Conservation (phyloP, 805 yeast species). For the Zygoascus bituminiphila region DNA sequence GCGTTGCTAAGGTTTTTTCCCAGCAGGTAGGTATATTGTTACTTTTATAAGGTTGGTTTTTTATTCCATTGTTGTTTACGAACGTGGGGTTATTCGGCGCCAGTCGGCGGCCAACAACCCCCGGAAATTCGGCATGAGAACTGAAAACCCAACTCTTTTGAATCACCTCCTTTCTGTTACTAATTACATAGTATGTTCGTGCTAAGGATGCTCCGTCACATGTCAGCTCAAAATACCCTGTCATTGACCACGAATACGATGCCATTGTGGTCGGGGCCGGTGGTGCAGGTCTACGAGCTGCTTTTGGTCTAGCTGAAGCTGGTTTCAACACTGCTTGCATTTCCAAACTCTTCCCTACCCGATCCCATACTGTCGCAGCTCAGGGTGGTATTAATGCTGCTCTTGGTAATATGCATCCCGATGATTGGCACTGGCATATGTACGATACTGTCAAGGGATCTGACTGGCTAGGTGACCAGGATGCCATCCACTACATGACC, state of each 20-base stretch:
- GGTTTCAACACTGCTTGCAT: conserved; percentile 98
- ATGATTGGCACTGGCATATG: conserved; percentile 99
- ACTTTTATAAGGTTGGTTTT: too few relatives aligned
- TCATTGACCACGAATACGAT: conserved; percentile 96
- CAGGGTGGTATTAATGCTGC: conserved; percentile 99
- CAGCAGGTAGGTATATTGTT: conserved; percentile 19
- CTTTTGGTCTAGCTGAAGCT: conserved; percentile 93
- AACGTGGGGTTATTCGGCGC: too few relatives aligned
- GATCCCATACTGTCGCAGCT: conserved; percentile 98
- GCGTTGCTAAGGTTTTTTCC: conserved; percentile 27
- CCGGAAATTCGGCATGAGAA: too few relatives aligned
- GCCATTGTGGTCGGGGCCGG: conserved; percentile 98
- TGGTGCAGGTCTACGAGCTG: conserved; percentile 98
- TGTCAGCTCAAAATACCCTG: conserved; percentile 68
- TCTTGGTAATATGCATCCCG: conserved; percentile 95
- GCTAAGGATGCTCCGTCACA: conserved; percentile 43
- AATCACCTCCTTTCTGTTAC: too few relatives aligned
- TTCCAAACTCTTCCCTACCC: conserved; percentile 92
- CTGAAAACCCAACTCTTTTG: too few relatives aligned
- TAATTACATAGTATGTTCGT: conserved; percentile 30
- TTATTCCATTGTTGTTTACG: too few relatives aligned
- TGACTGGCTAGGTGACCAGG: conserved; percentile 99
- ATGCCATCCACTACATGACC: conserved; percentile 98
- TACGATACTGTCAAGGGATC: conserved; percentile 98
- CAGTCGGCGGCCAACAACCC: too few relatives aligned